These are phyloP conservation scores for Luvunga scandens DNA, from an alignment of 345 rosid genomes.

Conservation along the genomic window DNA sequence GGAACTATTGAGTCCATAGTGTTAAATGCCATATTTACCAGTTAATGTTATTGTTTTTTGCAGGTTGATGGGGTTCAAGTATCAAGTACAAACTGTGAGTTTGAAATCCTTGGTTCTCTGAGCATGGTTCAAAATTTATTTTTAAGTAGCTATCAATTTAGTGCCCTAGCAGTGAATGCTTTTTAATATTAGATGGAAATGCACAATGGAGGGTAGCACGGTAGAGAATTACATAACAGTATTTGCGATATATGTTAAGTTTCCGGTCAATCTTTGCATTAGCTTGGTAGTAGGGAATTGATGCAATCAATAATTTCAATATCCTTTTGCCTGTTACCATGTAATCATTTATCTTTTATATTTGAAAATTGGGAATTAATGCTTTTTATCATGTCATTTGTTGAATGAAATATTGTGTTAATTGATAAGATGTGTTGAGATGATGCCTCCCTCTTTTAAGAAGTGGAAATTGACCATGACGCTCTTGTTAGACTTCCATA, in stretches of 20 bases:
- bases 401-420: neutral
- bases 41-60: slow-evolving; percentile 20
- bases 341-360: neutral
- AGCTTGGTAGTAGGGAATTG: slow-evolving; percentile 1
- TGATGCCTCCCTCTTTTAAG: neutral
- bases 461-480: neutral
- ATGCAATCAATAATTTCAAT: neutral
- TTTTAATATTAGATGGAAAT: neutral
- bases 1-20: neutral
- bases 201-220: neutral
- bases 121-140: neutral
- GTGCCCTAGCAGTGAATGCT: slow-evolving; percentile 2
- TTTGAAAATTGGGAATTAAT: neutral
- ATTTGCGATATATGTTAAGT: neutral
- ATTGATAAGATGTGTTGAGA: neutral
- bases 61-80: slow-evolving; percentile 53
- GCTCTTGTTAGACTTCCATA: neutral
- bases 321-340: neutral
- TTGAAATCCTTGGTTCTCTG: slow-evolving; percentile 16
- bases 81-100: slow-evolving; percentile 50
- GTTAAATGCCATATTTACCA: slow-evolving; percentile 13
- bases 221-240: neutral
- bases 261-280: neutral
- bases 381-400: neutral
- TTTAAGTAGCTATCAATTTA: neutral